Evolutionary conservation across 1,284 basidiomycete species (phyloP).

Genomic region (Agroathelia rolfsii): DNA sequence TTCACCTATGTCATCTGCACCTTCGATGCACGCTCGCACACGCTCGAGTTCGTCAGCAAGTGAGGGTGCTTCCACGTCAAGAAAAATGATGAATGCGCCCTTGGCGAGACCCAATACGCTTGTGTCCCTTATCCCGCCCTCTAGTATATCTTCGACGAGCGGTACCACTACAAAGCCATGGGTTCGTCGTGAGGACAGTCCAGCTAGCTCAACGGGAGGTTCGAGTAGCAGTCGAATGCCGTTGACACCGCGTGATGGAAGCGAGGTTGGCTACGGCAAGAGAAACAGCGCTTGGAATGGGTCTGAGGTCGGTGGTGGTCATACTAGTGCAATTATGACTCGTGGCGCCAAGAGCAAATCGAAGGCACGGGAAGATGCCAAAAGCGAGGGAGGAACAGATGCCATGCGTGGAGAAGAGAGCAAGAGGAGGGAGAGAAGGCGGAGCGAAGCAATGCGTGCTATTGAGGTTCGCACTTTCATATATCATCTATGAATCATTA

Average conservation of each 20-base stretch:
- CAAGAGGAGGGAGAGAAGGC: constrained; percentile 53
- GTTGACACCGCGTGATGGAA: constrained; percentile 65
- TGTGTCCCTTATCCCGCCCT: constrained; percentile 10
- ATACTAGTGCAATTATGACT: too few species aligned
- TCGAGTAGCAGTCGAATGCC: constrained; percentile 65
- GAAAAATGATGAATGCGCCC: too few species aligned
- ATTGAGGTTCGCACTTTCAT: constrained; percentile 51
- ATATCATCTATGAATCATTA: constrained; percentile 9
- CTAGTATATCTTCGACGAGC: constrained; percentile 1
- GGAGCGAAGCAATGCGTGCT: constrained; percentile 67
- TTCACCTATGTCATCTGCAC: constrained; percentile 17
- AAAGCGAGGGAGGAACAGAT: constrained; percentile 17
- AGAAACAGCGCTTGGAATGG: too few species aligned
- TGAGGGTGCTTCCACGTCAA: too few species aligned
- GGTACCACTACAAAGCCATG: constrained; percentile 33
- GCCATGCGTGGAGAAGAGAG: constrained; percentile 32
- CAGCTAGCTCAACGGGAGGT: constrained; percentile 70
- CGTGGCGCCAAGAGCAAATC: too few species aligned
- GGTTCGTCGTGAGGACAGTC: constrained; percentile 43
- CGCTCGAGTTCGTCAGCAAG: constrained; percentile 23
- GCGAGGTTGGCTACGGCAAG: constrained; percentile 41
- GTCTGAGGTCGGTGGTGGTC: too few species aligned
- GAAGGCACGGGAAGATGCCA: constrained; percentile 13
- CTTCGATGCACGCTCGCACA: constrained; percentile 22
- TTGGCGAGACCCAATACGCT: constrained; percentile 11